Base-by-base conservation (phyloP, 306 rosid species). In the Phaseolus lunatus region DNA sequence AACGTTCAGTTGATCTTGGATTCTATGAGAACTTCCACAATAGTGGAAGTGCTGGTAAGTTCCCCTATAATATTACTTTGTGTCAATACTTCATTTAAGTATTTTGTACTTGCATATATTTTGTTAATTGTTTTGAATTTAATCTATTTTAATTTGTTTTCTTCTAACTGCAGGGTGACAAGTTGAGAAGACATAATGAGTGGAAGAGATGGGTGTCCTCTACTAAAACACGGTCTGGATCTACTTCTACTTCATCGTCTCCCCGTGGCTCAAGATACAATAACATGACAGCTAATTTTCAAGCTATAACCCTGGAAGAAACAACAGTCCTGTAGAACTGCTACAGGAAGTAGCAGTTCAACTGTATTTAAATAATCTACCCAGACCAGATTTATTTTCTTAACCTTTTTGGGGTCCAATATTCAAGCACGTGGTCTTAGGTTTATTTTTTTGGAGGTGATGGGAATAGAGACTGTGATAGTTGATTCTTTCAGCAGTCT, bases 1-100 rank as follows among this genome's bases (percentile, higher is more conserved):
- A 79, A 80, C 54, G 20, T 86, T 70, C 89, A 85, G 62, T 19
- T 84, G 61, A 87, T 93, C 74, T 13, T 87, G 35, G 87, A 87
- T 63, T 83, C 90, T 0, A 43, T 93, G 78, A 86, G 81, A 77
- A 44, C 67, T 62, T 91, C 96, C 0, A 66, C 75, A 64, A 18
- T 76, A 47, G 88, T 93, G 69, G 98, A 93, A 83, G 85, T 93
- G 13, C 88, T 83, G 85, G 98, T 90, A 67, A 57, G 27, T 31
- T 80, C 41, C 59, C 47, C 35, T 68, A 37, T 58, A 7, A 39
- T 37, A 23, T 22, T 37, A 61, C 35, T 56, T 24, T 11, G 12
- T 48, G 37, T 23, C 37, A 3, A 12, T 29, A 2, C 68, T 70
- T 37, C 39, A 13, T 62, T 9, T 6, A 22, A 63, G 23, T 47